A percentile compares a stretch with the other conserved stretches of the same genome.
Evolutionary conservation across 2,329 filamentous ascomycete species (phyloP).

Genomic region (Colletotrichum brevisporum): DNA sequence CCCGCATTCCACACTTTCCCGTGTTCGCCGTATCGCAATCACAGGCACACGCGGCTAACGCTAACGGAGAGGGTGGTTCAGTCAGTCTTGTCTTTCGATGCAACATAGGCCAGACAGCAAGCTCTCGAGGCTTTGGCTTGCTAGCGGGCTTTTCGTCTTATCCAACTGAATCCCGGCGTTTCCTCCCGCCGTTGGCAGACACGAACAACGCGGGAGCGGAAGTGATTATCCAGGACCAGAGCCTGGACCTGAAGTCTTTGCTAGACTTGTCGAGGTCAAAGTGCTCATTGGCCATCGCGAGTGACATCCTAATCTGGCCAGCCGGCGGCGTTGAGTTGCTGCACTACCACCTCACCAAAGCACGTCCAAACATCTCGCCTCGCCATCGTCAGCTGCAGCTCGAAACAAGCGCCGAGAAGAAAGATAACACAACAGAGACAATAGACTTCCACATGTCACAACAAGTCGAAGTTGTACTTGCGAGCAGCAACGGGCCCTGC

Average conservation of each 20-base stretch:
- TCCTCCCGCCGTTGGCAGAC: background rate
- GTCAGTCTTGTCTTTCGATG: background rate
- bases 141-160: background rate
- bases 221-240: background rate
- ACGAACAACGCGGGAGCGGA: constrained; percentile 15
- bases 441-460: constrained; percentile 33
- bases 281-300: constrained; percentile 24
- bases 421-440: constrained; percentile 1
- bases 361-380: background rate
- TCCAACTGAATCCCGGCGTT: background rate
- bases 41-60: background rate
- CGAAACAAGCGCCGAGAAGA: constrained; percentile 36
- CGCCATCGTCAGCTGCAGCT: background rate
- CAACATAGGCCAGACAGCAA: constrained; percentile 9
- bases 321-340: constrained; percentile 1
- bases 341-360: background rate
- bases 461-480: background rate
- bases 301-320: constrained; percentile 1
- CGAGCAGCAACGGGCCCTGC: background rate
- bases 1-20: constrained; percentile 10
- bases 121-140: background rate
- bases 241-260: background rate
- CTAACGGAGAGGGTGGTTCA: background rate
- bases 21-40: constrained; percentile 9
- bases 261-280: background rate